Conservation (phyloP, 305 asterid genomes). For the Fraxinus platypoda region DNA sequence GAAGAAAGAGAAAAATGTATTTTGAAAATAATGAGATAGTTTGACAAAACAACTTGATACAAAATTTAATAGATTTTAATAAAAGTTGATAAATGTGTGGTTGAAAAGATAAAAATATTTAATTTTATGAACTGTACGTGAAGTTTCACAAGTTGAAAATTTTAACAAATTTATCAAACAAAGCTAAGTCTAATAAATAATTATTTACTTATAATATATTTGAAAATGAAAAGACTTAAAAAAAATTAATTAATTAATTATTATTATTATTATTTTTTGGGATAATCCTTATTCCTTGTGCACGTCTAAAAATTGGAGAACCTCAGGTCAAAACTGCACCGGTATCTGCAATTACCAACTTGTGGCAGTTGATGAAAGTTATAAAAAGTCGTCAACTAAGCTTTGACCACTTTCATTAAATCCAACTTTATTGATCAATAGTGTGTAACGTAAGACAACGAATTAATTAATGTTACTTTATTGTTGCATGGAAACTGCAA, state of each 20-base stretch:
- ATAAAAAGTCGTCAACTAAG: background rate
- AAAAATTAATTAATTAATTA: background rate
- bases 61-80: no score
- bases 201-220: background rate
- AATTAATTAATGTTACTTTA: background rate
- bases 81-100: no score
- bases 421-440: background rate
- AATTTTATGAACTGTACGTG: background rate
- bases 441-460: background rate
- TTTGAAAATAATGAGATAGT: no score
- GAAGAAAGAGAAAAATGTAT: no score
- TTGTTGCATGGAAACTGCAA: background rate
- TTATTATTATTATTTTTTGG: no score
- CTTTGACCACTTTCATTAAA: background rate
- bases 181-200: no score
- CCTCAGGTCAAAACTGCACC: background rate
- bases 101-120: no score
- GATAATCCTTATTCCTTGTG: background rate
- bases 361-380: background rate
- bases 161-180: no score
- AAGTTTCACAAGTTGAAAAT: no score
- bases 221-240: background rate
- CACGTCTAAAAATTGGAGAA: background rate
- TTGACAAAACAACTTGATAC: no score
- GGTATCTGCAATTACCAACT: background rate